These are phyloP conservation scores for Nannizziopsis arthrosporioides DNA, from an alignment of 2,329 filamentous ascomycete species.

Conservation along the genomic window DNA sequence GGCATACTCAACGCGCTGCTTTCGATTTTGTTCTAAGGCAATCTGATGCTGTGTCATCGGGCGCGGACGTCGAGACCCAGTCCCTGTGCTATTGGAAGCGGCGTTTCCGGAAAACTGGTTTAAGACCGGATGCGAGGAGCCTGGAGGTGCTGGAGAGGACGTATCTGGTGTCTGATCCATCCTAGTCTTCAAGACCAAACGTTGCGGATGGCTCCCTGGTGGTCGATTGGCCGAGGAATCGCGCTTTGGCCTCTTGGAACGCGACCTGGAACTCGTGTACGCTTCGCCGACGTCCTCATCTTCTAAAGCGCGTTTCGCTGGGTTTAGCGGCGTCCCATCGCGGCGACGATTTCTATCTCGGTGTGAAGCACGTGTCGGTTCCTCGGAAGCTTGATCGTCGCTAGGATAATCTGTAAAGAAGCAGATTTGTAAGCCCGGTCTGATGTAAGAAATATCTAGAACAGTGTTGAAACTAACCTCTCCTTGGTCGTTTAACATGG, in stretches of 20 bases:
- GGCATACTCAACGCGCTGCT: constrained; percentile 38
- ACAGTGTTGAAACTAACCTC: constrained; percentile 22
- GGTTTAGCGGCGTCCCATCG: constrained; percentile 28
- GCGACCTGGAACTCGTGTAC: constrained; percentile 27
- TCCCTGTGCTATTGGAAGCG: constrained; percentile 22
- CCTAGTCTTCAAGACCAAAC: constrained; percentile 35
- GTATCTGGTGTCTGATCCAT: constrained; percentile 34
- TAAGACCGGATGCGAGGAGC: constrained; percentile 32
- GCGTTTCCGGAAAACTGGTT: constrained; percentile 28
- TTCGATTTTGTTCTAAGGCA: constrained; percentile 39
- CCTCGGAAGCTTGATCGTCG: constrained; percentile 26
- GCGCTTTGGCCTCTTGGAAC: constrained; percentile 31
- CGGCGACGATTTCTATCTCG: not conserved
- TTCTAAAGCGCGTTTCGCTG: constrained; percentile 26
- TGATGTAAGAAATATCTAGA: not conserved
- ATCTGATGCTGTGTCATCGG: constrained; percentile 41
- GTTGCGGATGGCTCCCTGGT: constrained; percentile 22
- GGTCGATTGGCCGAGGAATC: constrained; percentile 29
- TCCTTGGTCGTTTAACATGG: constrained; percentile 35
- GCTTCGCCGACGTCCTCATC: constrained; percentile 28
- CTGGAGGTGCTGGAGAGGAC: constrained; percentile 34
- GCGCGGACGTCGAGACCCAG: constrained; percentile 32
- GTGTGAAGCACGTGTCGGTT: constrained; percentile 10
- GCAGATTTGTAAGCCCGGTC: not conserved
- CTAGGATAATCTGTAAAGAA: constrained; percentile 18